Evolutionary conservation across 768 basidiomycete species (phyloP).

Genomic region (Collybia sordida): DNA sequence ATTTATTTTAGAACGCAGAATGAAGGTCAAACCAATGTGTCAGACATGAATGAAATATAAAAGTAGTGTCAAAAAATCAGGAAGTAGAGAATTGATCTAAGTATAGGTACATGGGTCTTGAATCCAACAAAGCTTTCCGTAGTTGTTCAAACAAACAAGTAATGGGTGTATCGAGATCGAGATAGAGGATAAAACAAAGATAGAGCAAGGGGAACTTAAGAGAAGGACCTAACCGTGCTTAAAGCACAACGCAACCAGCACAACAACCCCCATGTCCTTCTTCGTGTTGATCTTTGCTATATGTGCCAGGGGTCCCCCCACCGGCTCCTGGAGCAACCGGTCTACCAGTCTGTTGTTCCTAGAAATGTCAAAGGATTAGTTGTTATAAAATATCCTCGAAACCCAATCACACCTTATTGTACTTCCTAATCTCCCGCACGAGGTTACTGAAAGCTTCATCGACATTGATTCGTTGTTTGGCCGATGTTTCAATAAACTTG

Average conservation of each 20-base stretch:
- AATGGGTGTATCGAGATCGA: constrained; percentile 3
- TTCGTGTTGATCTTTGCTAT: constrained; percentile 47
- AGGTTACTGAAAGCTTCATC: constrained; percentile 94
- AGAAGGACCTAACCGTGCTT: constrained; percentile 19
- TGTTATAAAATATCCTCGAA: not conserved
- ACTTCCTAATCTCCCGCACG: constrained; percentile 90
- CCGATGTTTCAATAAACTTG: constrained; percentile 95
- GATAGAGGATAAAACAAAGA: constrained; percentile 19
- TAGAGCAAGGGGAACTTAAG: constrained; percentile 21
- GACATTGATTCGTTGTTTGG: constrained; percentile 95
- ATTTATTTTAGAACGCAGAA: not conserved
- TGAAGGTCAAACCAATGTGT: not conserved
- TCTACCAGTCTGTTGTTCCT: constrained; percentile 82
- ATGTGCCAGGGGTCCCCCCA: constrained; percentile 45
- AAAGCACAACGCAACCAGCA: constrained; percentile 64
- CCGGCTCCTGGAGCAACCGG: constrained; percentile 52
- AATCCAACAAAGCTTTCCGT: constrained; percentile 14
- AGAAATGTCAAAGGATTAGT: constrained; percentile 7
- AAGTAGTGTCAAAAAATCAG: constrained; percentile 1
- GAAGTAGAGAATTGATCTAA: constrained; percentile 8
- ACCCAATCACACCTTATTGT: constrained; percentile 71
- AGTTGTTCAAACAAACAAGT: constrained; percentile 14
- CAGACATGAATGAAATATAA: constrained; percentile 8
- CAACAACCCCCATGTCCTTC: constrained; percentile 66
- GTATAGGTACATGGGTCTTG: constrained; percentile 17